Evolutionary conservation across 495 filamentous ascomycete species (phyloP).

Genomic region (Entonaema liquescens): DNA sequence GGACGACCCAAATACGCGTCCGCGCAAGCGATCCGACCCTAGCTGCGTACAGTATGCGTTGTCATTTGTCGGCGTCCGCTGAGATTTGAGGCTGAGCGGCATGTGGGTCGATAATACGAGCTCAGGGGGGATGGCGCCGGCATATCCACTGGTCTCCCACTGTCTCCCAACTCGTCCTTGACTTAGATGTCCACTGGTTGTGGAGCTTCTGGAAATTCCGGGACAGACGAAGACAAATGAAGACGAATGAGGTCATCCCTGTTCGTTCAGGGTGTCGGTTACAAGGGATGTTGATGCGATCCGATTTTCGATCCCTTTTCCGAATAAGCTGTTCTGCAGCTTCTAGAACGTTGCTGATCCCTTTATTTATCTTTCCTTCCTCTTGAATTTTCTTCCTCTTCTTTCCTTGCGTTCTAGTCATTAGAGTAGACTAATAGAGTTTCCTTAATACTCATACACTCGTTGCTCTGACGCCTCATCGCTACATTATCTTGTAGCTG

Average conservation of each 20-base stretch:
- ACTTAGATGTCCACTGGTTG: constrained; percentile 1
- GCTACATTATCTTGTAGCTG: constrained; percentile 29
- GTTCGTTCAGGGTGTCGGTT: constrained; percentile 5
- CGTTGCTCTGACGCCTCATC: constrained; percentile 15
- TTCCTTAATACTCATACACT: constrained; percentile 20
- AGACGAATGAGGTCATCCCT: constrained; percentile 17
- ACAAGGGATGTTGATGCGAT: constrained; percentile 35
- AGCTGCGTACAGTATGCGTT: constrained; percentile 11
- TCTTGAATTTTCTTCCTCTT: not conserved
- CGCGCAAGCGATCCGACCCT: constrained; percentile 19
- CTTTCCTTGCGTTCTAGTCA: constrained; percentile 1
- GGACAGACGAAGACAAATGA: constrained; percentile 12
- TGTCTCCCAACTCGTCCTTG: no score
- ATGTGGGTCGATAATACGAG: constrained; percentile 37
- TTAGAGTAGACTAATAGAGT: constrained; percentile 5
- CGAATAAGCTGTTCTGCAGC: constrained; percentile 18
- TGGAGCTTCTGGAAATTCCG: constrained; percentile 25
- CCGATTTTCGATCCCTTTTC: constrained; percentile 41
- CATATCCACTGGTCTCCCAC: constrained; percentile 25
- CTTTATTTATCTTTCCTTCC: constrained; percentile 25
- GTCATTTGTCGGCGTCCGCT: constrained; percentile 17
- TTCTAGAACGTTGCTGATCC: constrained; percentile 39
- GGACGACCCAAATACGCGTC: constrained; percentile 10
- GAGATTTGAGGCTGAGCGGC: constrained; percentile 41
- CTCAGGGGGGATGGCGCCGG: constrained; percentile 35